Evolutionary conservation across 306 rosid genomes (phyloP), one percentile per base, ranked within the genome.

Genomic region (Carpinus fangiana): DNA sequence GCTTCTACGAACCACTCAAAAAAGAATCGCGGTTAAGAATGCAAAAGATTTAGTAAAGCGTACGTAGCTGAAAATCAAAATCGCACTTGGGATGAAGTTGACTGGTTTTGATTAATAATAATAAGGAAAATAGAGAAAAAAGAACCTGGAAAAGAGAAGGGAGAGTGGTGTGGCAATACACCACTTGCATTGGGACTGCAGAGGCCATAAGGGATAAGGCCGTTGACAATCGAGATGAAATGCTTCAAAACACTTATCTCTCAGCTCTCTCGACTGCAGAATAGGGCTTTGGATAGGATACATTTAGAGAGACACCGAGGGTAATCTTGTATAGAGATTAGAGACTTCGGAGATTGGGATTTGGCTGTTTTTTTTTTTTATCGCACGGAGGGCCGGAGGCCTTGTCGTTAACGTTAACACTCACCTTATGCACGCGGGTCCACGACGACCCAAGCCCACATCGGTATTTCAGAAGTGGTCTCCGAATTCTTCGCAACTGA

Each of bases 71-170:
- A 34, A 64, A 64, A 34, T 64, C 70, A 16, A 64, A 64, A 64
- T 23, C 70, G 46, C 70, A 34, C 10, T 64, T 18, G 47, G 47
- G 46, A 31, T 26, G 34, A 36, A 62, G 46, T 62, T 3, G 69
- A 62, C 7, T 17, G 69, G 69, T 13, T 62, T 34, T 31, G 69
- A 62, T 31, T 14, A 62, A 8, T 34, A 62, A 62, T 31, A 62
- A 31, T 8, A 34, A 3, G 54, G 8, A 20, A 82, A 65, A 67
- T 5, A 11, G 50, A 11, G 50, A 38, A 61, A 66, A 7, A 55
- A 23, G 26, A 64, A 89, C 93, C 95, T 88, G 90, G 60, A 83
- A 21, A 69, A 74, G 87, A 76, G n/a, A 80, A 53, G 77, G 65
- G 43, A 70, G 76, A 9, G 72, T 61, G 80, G 54, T 68, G 69